Percentiles rank a stretch among this genome's conserved stretches.
phyloP scores from a whole-genome alignment of 257 asterid genomes.

The Ilex asprella region DNA sequence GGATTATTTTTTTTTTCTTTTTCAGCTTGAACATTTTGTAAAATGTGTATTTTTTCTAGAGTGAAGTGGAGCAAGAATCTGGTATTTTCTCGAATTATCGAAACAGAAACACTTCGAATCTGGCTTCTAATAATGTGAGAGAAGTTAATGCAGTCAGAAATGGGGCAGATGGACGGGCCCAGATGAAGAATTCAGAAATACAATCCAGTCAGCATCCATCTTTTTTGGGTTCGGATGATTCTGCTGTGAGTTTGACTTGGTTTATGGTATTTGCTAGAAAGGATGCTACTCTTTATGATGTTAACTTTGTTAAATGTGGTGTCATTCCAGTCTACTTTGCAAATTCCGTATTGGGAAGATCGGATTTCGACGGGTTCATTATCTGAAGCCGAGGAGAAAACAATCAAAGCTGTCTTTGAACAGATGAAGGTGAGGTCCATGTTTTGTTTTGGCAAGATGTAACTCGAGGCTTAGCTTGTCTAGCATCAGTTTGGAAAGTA shows the following conservation, averaged over 20 bases:
- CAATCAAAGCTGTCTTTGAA: conserved; percentile 41
- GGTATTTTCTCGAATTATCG: conserved; percentile 12
- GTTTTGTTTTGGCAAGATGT: not conserved
- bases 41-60: conserved; percentile 19
- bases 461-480: too few relatives aligned
- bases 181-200: conserved; percentile 23
- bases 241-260: conserved; percentile 51
- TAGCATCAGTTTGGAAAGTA: too few relatives aligned
- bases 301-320: not conserved
- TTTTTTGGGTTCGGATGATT: conserved; percentile 65
- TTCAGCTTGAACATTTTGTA: not conserved
- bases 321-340: conserved; percentile 43
- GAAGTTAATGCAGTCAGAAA: conserved; percentile 27
- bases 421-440: conserved; percentile 44
- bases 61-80: conserved; percentile 36
- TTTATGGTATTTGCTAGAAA: conserved; percentile 3
- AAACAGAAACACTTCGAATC: conserved; percentile 28
- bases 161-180: conserved; percentile 24
- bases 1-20: conserved; percentile 5
- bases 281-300: conserved; percentile 11
- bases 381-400: conserved; percentile 84
- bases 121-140: conserved; percentile 20
- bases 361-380: conserved; percentile 48
- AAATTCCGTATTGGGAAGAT: conserved; percentile 56
- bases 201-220: conserved; percentile 24